These are phyloP conservation scores for Avena eriantha DNA, from an alignment of 176 grass and related monocot species.

Conservation along the genomic window DNA sequence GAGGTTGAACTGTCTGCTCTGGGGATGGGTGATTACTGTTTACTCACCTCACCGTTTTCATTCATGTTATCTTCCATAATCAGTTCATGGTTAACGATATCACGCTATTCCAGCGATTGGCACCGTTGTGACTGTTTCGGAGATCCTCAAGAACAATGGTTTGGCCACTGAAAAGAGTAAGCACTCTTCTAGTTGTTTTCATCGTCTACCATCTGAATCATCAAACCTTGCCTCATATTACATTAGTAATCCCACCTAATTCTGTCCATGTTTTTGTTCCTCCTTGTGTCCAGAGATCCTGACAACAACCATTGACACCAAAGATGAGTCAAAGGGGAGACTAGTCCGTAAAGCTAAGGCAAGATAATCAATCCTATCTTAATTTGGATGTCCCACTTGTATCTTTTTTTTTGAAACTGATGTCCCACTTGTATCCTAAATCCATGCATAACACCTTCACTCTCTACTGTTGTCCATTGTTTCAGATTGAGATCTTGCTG, in stretches of 20 bases:
- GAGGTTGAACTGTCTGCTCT: constrained; percentile 87
- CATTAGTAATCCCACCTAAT: background rate
- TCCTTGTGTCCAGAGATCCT: constrained; percentile 60
- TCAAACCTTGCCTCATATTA: background rate
- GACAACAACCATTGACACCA: constrained; percentile 89
- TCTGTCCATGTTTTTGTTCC: background rate
- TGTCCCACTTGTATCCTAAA: background rate
- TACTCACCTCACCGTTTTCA: background rate
- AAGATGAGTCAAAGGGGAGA: constrained; percentile 80
- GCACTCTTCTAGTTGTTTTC: background rate
- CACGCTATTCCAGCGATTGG: constrained; percentile 67
- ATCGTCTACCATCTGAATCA: background rate
- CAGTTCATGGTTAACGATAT: background rate
- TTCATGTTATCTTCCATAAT: background rate
- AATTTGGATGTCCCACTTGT: no score
- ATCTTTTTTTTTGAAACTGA: background rate
- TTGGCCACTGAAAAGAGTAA: constrained; percentile 85
- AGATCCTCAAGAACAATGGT: constrained; percentile 92
- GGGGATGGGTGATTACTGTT: constrained; percentile 82
- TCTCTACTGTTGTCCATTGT: background rate
- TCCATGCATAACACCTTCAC: background rate
- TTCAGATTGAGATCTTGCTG: constrained; percentile 88
- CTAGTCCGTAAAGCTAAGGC: constrained; percentile 96
- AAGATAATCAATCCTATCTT: background rate
- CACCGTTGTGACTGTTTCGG: constrained; percentile 87